Evolutionary conservation across 1,284 basidiomycete species (phyloP).

Genomic region (Ceratobasidium sp.): DNA sequence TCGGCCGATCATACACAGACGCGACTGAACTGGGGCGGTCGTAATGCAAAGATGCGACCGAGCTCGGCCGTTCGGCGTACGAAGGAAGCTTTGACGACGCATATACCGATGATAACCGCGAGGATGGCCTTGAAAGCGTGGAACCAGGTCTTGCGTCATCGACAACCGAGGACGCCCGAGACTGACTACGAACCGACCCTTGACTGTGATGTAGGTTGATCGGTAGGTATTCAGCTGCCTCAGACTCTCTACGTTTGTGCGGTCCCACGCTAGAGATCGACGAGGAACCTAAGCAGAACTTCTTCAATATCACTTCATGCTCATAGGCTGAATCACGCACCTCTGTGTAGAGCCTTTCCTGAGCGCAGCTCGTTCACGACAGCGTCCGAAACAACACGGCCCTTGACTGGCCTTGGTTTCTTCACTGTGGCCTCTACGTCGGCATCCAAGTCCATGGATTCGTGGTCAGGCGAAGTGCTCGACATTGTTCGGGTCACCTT

Average conservation of each 20-base stretch:
- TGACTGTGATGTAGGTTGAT: neutral
- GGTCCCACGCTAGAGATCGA: neutral
- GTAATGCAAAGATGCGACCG: constrained; percentile 16
- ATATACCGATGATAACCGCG: constrained; percentile 23
- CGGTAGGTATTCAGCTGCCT: neutral
- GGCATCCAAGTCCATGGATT: neutral
- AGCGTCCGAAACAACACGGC: constrained; percentile 28
- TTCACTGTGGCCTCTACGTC: constrained; percentile 25
- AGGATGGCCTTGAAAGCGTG: constrained; percentile 4
- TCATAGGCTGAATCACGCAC: neutral
- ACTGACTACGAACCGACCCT: constrained; percentile 5
- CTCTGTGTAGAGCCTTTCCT: constrained; percentile 24
- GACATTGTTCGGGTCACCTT: neutral
- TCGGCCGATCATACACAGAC: neutral
- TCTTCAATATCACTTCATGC: neutral
- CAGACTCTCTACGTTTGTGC: neutral
- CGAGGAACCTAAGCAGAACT: neutral
- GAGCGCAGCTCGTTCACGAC: constrained; percentile 12
- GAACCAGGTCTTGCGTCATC: constrained; percentile 7
- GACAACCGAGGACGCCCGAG: constrained; percentile 13
- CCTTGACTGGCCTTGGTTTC: neutral
- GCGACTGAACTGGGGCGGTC: neutral
- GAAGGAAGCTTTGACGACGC: neutral
- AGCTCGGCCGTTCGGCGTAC: constrained; percentile 12
- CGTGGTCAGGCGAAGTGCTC: neutral